phyloP scores from a whole-genome alignment of 441 rosid genomes.

The Isatis lusitanica region DNA sequence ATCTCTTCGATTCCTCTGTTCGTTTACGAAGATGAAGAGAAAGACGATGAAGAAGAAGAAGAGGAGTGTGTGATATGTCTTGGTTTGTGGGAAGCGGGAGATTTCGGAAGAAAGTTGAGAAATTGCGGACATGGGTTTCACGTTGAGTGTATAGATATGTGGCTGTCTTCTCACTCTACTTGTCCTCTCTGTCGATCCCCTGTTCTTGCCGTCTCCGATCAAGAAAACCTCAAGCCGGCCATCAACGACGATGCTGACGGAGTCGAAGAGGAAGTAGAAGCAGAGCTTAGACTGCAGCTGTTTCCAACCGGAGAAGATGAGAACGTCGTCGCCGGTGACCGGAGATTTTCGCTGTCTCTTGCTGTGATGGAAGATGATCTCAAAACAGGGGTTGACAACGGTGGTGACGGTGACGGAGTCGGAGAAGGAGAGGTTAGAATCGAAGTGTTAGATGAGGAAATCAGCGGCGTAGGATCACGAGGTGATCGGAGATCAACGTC shows the following conservation, averaged over 20 bases:
- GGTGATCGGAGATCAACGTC: constrained; percentile 23
- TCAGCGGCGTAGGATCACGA: constrained; percentile 31
- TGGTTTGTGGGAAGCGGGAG: constrained; percentile 59
- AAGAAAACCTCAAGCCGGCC: constrained; percentile 17
- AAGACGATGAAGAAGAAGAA: constrained; percentile 35
- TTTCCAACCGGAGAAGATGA: constrained; percentile 11
- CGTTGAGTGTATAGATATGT: constrained; percentile 77
- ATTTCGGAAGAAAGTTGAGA: constrained; percentile 54
- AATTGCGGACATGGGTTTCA: constrained; percentile 75
- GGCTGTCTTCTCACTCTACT: constrained; percentile 63
- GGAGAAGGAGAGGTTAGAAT: constrained; percentile 25
- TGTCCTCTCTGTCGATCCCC: constrained; percentile 79
- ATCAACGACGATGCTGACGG: neutral
- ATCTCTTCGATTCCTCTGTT: constrained; percentile 73
- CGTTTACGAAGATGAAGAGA: constrained; percentile 39
- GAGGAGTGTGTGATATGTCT: constrained; percentile 75
- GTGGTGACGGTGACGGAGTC: neutral
- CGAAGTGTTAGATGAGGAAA: constrained; percentile 28
- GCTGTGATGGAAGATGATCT: constrained; percentile 21
- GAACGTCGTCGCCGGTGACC: neutral
- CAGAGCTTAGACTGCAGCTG: constrained; percentile 4
- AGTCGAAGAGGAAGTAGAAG: constrained; percentile 10
- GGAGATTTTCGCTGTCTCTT: neutral
- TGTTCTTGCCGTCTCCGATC: constrained; percentile 21
- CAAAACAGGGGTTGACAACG: constrained; percentile 19